phyloP scores from a whole-genome alignment of 257 asterid species.

The Oldenlandia corymbosa region DNA sequence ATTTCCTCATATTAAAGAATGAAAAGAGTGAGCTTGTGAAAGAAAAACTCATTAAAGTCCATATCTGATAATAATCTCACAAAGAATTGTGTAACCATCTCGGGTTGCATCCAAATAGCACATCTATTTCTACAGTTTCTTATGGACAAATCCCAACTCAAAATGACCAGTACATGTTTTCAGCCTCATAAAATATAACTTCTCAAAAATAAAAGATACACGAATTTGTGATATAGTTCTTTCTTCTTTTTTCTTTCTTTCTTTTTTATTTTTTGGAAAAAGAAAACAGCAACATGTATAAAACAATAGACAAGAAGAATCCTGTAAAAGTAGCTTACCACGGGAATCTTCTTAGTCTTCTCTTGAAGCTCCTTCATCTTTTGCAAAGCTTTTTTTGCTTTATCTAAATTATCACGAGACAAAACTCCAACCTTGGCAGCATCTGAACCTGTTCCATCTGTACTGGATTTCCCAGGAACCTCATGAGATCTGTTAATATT shows the following conservation, averaged over 20 bases:
- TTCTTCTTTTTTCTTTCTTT: too few relatives aligned
- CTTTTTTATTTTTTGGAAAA: too few relatives aligned
- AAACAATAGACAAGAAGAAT: neutral
- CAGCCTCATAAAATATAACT: too few relatives aligned
- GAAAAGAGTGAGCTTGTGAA: neutral
- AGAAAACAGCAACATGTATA: neutral
- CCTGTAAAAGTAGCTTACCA: conserved; percentile 41
- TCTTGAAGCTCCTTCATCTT: conserved; percentile 71
- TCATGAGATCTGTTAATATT: conserved; percentile 94
- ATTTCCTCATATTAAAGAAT: too few relatives aligned
- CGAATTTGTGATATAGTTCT: too few relatives aligned
- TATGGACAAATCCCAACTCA: neutral
- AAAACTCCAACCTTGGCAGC: conserved; percentile 67
- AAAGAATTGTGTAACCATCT: neutral
- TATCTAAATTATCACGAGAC: conserved; percentile 81
- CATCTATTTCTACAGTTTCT: neutral
- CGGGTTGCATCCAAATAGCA: neutral
- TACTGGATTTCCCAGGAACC: conserved; percentile 99
- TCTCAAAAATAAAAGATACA: too few relatives aligned
- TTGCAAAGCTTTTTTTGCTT: conserved; percentile 80
- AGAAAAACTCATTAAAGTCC: neutral
- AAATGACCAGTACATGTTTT: neutral
- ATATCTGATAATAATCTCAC: neutral
- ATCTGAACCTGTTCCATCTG: conserved; percentile 83
- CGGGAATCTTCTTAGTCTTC: conserved; percentile 68